Percentiles rank a stretch among this genome's conserved stretches.
These are phyloP conservation scores for Waltergamsia citrina DNA, from an alignment of 2,329 filamentous ascomycete genomes.

Conservation along the genomic window DNA sequence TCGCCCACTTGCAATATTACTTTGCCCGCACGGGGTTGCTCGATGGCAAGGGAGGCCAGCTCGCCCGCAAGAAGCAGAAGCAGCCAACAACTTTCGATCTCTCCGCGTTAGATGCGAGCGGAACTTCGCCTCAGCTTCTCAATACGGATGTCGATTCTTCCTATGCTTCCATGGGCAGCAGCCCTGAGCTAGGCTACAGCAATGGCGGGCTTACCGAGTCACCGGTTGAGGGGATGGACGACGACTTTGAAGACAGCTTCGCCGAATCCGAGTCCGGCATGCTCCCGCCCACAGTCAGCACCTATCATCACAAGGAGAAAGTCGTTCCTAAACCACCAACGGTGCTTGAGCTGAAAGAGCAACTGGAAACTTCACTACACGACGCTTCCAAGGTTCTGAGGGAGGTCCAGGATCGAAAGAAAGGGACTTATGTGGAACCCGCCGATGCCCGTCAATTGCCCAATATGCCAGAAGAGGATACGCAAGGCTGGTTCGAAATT, in stretches of 20 bases:
- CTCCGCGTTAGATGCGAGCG: conserved; percentile 33
- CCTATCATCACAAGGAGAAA: conserved; percentile 79
- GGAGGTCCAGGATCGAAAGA: conserved; percentile 38
- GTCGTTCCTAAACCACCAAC: conserved; percentile 78
- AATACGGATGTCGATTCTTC: conserved; percentile 47
- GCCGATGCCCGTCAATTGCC: conserved; percentile 18
- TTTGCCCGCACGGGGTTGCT: conserved; percentile 90
- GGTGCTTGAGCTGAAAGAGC: conserved; percentile 62
- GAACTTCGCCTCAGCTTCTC: conserved; percentile 24
- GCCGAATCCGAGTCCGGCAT: conserved; percentile 64
- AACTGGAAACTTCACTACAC: conserved; percentile 57
- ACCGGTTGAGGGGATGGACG: conserved; percentile 30
- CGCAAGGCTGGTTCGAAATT: conserved; percentile 70
- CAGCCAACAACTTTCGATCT: conserved; percentile 50
- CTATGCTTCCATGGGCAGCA: conserved; percentile 50
- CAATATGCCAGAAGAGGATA: conserved; percentile 33
- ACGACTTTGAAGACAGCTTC: conserved; percentile 39
- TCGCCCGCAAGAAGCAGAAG: conserved; percentile 62
- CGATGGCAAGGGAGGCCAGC: conserved; percentile 84
- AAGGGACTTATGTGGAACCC: conserved; percentile 15
- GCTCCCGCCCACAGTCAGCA: conserved; percentile 94
- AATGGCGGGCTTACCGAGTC: conserved; percentile 30
- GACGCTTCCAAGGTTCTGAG: conserved; percentile 60
- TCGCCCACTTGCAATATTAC: conserved; percentile 96
- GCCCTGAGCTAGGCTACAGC: conserved; percentile 40